These are phyloP conservation scores for Syzygium oleosum DNA, from an alignment of 345 rosid genomes.

Conservation along the genomic window DNA sequence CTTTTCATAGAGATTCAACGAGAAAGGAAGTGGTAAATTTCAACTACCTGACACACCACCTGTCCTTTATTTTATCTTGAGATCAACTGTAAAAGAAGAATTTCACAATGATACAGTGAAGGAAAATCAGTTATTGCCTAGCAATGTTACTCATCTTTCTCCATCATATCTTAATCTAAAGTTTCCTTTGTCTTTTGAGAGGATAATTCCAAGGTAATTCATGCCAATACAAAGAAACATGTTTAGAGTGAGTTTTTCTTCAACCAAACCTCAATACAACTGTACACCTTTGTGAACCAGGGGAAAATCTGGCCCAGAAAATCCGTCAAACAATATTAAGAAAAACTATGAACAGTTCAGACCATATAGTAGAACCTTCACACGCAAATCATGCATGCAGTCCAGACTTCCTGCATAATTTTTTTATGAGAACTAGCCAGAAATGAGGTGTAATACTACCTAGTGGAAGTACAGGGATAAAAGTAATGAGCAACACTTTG, in stretches of 20 bases:
- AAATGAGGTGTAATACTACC: not conserved
- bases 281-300: not conserved
- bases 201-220: not conserved
- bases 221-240: not conserved
- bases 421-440: not conserved
- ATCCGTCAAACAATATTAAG: not conserved
- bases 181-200: not conserved
- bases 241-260: too few relatives aligned
- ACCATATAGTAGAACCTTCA: not conserved
- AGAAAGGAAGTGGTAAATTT: not conserved
- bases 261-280: not conserved
- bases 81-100: not conserved
- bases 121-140: not conserved
- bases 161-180: not conserved
- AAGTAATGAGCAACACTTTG: not conserved
- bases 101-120: not conserved
- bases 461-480: not conserved
- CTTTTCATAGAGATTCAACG: not conserved
- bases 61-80: not conserved
- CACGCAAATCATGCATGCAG: not conserved
- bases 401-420: not conserved
- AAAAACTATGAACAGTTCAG: not conserved
- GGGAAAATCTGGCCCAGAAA: not conserved
- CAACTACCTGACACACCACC: not conserved
- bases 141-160: not conserved